phyloP scores from a whole-genome alignment of 2,329 filamentous ascomycete genomes.

The Alternaria hordeiaustralica region DNA sequence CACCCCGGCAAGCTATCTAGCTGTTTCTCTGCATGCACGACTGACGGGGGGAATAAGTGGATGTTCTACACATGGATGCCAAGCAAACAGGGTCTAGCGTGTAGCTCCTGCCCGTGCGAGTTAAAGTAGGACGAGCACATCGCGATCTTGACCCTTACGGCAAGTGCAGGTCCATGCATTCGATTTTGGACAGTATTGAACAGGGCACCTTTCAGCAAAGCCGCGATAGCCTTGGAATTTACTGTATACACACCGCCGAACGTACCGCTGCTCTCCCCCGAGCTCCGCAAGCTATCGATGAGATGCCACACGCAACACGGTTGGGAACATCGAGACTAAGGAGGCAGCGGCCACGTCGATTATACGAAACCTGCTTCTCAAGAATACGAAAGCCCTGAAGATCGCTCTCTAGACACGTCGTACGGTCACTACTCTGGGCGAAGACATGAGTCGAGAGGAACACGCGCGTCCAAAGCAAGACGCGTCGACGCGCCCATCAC shows the following conservation, averaged over 20 bases:
- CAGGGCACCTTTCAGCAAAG: neutral
- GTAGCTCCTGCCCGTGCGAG: conserved; percentile 15
- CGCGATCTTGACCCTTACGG: neutral
- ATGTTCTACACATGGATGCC: conserved; percentile 24
- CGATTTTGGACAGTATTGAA: neutral
- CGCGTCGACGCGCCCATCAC: neutral
- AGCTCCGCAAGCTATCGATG: neutral
- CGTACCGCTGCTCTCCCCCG: neutral
- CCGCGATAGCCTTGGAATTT: neutral
- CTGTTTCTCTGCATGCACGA: conserved; percentile 30
- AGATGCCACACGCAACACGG: neutral
- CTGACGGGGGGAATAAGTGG: conserved; percentile 27
- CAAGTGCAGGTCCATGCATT: neutral
- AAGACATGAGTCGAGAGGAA: neutral
- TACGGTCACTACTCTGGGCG: too few species aligned
- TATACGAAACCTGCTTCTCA: too few species aligned
- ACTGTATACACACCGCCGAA: neutral
- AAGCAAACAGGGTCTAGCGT: conserved; percentile 25
- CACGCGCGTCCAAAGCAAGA: neutral
- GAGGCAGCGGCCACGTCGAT: neutral
- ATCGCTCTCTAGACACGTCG: too few species aligned
- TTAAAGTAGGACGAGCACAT: neutral
- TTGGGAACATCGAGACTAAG: too few species aligned
- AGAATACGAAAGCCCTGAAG: too few species aligned
- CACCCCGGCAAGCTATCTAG: conserved; percentile 34